Evolutionary conservation across 2,329 filamentous ascomycete species (phyloP).

Genomic region (Colletotrichum kahawae): DNA sequence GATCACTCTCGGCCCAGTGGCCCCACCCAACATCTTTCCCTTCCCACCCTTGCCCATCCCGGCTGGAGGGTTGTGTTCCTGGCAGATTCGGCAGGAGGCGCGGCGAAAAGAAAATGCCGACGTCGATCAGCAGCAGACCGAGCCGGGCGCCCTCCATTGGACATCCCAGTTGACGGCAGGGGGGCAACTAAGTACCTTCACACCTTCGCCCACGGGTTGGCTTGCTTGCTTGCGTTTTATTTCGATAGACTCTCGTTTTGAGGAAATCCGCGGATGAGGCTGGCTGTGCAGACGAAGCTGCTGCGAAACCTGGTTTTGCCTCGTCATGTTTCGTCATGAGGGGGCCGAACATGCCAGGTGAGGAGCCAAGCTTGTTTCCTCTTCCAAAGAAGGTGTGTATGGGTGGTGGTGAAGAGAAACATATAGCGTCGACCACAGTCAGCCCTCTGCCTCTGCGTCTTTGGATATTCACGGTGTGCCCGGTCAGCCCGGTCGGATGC

Average conservation of each 20-base stretch:
- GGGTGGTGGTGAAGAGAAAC: neutral
- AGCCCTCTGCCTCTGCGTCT: neutral
- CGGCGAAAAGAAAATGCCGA: neutral
- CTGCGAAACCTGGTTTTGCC: neutral
- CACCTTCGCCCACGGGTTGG: neutral
- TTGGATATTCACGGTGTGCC: neutral
- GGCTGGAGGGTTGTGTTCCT: neutral
- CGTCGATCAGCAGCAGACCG: neutral
- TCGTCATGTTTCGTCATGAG: neutral
- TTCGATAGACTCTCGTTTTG: neutral
- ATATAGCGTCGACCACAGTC: neutral
- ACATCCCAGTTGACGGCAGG: neutral
- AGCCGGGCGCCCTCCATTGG: neutral
- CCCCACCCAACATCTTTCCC: neutral
- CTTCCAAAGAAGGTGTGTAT: neutral
- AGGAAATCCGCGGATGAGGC: neutral
- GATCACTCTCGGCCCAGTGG: neutral
- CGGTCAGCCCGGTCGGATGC: slow-evolving; percentile 8
- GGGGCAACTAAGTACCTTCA: neutral
- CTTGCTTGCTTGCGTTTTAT: neutral
- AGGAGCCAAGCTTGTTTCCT: neutral
- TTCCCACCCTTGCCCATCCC: neutral
- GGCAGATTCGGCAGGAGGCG: neutral
- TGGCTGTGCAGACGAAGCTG: neutral
- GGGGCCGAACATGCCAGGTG: neutral